Percentiles rank a stretch among this genome's conserved stretches.
phyloP scores from a whole-genome alignment of 495 filamentous ascomycete species.

The Xylaria venustula region DNA sequence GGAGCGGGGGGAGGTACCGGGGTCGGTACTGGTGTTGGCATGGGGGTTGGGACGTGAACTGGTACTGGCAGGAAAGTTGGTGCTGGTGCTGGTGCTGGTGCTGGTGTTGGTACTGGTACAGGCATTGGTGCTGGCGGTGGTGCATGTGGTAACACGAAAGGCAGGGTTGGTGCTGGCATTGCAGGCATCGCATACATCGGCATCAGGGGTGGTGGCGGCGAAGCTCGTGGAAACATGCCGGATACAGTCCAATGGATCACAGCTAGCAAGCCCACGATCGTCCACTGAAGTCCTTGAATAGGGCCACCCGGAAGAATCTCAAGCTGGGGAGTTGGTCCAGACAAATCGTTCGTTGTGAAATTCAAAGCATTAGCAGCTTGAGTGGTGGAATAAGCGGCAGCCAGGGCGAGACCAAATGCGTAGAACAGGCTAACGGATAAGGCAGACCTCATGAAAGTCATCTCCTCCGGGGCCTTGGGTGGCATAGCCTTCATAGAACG shows the following conservation, averaged over 20 bases:
- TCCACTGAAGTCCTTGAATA: constrained; percentile 8
- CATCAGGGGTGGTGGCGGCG: neutral
- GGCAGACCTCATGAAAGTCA: neutral
- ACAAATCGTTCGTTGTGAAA: neutral
- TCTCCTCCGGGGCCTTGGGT: neutral
- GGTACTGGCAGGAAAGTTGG: neutral
- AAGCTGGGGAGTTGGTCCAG: neutral
- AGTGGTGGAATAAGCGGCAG: constrained; percentile 3
- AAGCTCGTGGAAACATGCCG: neutral
- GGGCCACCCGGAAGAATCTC: neutral
- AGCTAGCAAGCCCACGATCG: neutral
- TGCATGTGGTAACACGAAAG: neutral
- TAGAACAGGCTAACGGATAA: constrained; percentile 1
- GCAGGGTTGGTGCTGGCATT: neutral
- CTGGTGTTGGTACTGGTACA: neutral
- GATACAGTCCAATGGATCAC: neutral
- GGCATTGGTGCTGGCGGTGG: neutral
- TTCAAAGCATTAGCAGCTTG: constrained; percentile 6
- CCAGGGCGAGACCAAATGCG: neutral
- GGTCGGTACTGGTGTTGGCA: neutral
- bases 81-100: neutral
- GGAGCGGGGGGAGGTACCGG: neutral
- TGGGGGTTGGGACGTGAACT: too few relatives aligned
- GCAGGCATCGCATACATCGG: neutral
- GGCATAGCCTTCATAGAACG: neutral